Conservation (phyloP, 306 rosid species). For the Alnus glutinosa region DNA sequence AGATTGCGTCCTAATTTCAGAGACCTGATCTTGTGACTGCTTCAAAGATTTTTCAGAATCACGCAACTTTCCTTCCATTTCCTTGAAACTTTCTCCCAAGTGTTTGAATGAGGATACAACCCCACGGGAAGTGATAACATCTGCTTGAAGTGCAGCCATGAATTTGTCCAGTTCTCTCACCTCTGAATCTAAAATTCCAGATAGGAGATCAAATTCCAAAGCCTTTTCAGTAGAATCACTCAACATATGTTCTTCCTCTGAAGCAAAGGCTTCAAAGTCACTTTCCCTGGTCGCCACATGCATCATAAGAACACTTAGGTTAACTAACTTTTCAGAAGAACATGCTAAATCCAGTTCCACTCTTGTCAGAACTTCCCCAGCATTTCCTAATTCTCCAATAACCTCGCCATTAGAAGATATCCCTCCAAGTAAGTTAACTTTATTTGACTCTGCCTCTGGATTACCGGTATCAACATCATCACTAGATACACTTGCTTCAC, state of each 20-base stretch:
- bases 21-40: constrained; percentile 63
- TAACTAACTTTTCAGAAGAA: constrained; percentile 71
- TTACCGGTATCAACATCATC: constrained; percentile 20
- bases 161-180: constrained; percentile 56
- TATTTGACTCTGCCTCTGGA: constrained; percentile 24
- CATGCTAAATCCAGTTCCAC: constrained; percentile 59
- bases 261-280: constrained; percentile 58
- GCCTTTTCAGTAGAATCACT: constrained; percentile 49
- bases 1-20: constrained; percentile 67
- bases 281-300: constrained; percentile 60
- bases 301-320: constrained; percentile 70
- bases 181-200: constrained; percentile 78
- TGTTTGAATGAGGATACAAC: constrained; percentile 37
- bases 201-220: constrained; percentile 61
- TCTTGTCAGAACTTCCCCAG: constrained; percentile 33
- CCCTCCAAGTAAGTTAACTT: constrained; percentile 26
- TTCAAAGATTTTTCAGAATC: constrained; percentile 52
- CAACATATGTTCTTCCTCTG: constrained; percentile 37
- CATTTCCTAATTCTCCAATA: constrained; percentile 36
- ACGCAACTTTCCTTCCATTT: constrained; percentile 49
- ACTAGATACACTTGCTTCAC: constrained; percentile 34
- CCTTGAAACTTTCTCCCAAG: constrained; percentile 40
- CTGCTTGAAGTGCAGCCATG: constrained; percentile 51
- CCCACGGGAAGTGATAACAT: constrained; percentile 40
- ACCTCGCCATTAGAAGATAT: constrained; percentile 35